phyloP scores from a whole-genome alignment of 2,329 filamentous ascomycete species.

The Corniculantispora saksenae region DNA sequence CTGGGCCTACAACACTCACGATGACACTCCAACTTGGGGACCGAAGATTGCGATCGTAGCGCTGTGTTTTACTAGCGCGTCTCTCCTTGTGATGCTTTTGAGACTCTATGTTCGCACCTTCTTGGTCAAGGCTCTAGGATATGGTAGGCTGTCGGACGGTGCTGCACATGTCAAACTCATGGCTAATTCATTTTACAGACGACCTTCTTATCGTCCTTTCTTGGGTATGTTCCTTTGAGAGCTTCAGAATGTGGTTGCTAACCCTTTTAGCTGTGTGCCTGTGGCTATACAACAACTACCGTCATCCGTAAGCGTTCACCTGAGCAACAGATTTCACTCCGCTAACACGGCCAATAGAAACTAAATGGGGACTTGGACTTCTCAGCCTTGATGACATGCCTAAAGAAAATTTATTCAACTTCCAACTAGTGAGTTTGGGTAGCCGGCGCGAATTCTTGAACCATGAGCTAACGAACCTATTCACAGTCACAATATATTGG shows the following conservation, averaged over 20 bases:
- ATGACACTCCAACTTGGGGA: constrained; percentile 35
- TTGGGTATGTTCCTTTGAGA: not conserved
- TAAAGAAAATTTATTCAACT: constrained; percentile 37
- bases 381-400: constrained; percentile 39
- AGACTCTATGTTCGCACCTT: constrained; percentile 36
- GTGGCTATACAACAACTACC: constrained; percentile 37
- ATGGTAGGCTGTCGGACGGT: constrained; percentile 21
- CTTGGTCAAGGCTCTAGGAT: constrained; percentile 37
- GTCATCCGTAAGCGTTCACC: constrained; percentile 35
- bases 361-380: constrained; percentile 45
- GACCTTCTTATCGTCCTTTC: not conserved
- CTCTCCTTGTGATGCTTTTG: constrained; percentile 33
- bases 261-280: constrained; percentile 29
- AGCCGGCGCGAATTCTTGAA: not conserved
- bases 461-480: not conserved
- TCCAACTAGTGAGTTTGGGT: constrained; percentile 32
- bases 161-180: not conserved
- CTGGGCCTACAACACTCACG: constrained; percentile 39
- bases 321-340: not conserved
- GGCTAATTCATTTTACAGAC: not conserved
- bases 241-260: too few species aligned
- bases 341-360: constrained; percentile 33
- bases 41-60: constrained; percentile 34
- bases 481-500: constrained; percentile 41
- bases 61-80: constrained; percentile 31